Evolutionary conservation across 371 early-diverging fungal genomes (phyloP).

Genomic region (Syncephalastrum contaminatum): DNA sequence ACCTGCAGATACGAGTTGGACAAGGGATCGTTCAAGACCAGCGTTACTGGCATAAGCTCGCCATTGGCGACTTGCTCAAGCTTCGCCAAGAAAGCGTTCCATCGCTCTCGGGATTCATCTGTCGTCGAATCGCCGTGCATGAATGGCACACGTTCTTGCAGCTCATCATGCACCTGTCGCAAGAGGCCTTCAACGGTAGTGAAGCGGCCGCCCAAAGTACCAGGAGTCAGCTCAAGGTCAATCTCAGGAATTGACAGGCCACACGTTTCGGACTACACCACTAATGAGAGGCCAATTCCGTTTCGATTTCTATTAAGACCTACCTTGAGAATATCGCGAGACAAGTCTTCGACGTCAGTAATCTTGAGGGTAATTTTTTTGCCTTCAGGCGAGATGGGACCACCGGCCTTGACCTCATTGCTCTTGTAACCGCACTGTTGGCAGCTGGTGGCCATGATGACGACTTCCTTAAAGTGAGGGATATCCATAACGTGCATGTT

Average conservation of each 20-base stretch:
- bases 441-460: constrained; percentile 95
- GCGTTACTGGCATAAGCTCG: constrained; percentile 59
- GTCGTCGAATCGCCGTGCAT: constrained; percentile 74
- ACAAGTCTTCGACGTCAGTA: constrained; percentile 83
- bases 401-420: constrained; percentile 96
- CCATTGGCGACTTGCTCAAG: constrained; percentile 66
- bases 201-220: constrained; percentile 95
- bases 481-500: constrained; percentile 92
- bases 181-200: constrained; percentile 95
- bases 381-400: constrained; percentile 80
- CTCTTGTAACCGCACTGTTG: constrained; percentile 92
- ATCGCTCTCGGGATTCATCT: constrained; percentile 52
- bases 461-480: constrained; percentile 94
- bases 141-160: constrained; percentile 70
- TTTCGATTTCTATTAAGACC: not conserved
- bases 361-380: constrained; percentile 79
- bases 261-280: constrained; percentile 81
- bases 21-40: constrained; percentile 92
- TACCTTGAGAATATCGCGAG: constrained; percentile 89
- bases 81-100: constrained; percentile 66
- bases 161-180: constrained; percentile 85
- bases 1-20: constrained; percentile 78
- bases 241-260: constrained; percentile 89
- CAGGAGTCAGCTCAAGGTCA: constrained; percentile 78
- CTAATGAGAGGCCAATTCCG: not conserved